Evolutionary conservation across 23 red algal species (phyloP), one percentile per base, ranked within the genome.

Genomic region (Gracilaria domingensis): DNA sequence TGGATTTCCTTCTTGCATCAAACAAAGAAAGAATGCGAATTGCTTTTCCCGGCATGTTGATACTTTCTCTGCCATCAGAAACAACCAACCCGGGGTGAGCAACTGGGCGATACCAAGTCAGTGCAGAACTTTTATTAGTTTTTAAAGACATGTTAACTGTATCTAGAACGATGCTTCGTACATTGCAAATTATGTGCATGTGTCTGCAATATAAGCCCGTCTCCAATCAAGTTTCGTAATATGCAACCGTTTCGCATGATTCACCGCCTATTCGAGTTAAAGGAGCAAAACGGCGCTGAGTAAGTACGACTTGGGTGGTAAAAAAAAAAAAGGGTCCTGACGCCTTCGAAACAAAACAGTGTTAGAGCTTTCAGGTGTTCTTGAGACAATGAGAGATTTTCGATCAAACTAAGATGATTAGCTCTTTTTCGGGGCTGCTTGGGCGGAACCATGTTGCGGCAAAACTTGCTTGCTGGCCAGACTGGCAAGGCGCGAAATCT

Each of bases 131-230:
- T n/a, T 62, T 62, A 62, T 23, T 62, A 62, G 26, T 62, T 25
- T 11, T 62, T 62, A 12, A 62, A 62, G 59, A 62, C 59, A 29
- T 62, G 26, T 62, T 62, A 62, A 62, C 59, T 55, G 9, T 62
- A 62, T 29, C 59, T 62, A 62, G 24, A 62, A 62, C 11, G 26
- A 17, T 25, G 2, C 29, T 4, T 24, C 4, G 3, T 62, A 4
- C 59, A 12, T 62, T 62, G 59, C 59, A 30, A 62, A 62, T 30
- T 30, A 62, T 62, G 26, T 62, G 59, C 59, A 62, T 62, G 4
- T 62, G 12, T 62, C 2, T 24, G 26, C 18, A n/a, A n/a, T 62
- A 2, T 30, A 24, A 62, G 42, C 4, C 24, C 59, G 29, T 30
- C 59, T 62, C n/a, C 59, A 11, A 62, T 29, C n/a, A 2, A 14